Evolutionary conservation across 441 rosid genomes (phyloP).

Genomic region (Populus hybrid): DNA sequence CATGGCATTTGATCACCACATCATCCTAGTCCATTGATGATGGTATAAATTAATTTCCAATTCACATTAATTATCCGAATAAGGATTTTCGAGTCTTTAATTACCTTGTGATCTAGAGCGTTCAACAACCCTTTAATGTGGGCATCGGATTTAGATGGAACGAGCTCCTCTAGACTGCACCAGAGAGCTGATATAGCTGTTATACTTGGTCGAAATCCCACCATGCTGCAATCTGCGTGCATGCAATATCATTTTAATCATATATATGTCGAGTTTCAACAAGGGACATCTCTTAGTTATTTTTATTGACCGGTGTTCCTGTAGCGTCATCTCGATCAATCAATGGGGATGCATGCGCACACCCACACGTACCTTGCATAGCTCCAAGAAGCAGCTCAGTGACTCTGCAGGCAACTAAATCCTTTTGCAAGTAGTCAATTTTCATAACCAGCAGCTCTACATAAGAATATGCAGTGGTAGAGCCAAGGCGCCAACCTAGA

Average conservation of each 20-base stretch:
- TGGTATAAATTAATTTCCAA: too few relatives aligned
- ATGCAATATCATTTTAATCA: too few relatives aligned
- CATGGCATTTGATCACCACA: conserved; percentile 30
- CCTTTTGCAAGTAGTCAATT: conserved; percentile 14
- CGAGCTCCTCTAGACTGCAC: conserved; percentile 32
- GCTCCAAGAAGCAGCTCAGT: conserved; percentile 41
- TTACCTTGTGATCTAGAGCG: conserved; percentile 41
- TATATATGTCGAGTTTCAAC: too few relatives aligned
- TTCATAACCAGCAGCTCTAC: conserved; percentile 34
- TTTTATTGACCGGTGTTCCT: not conserved
- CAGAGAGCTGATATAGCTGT: conserved; percentile 45
- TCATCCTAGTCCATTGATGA: conserved; percentile 30
- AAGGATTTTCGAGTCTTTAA: too few relatives aligned
- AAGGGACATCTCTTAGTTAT: too few relatives aligned
- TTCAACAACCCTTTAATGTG: conserved; percentile 25
- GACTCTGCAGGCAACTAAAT: conserved; percentile 25
- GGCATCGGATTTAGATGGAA: conserved; percentile 9
- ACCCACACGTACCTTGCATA: conserved; percentile 37
- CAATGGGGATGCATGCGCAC: not conserved
- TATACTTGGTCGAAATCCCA: conserved; percentile 50
- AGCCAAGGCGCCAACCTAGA: conserved; percentile 59
- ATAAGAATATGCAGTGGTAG: conserved; percentile 53
- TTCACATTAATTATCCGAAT: too few relatives aligned
- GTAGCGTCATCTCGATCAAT: not conserved
- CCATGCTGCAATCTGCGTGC: conserved; percentile 40